Percentiles rank a stretch among this genome's conserved stretches.
Evolutionary conservation across 352 stramenopile genomes (phyloP).

Genomic region (Phytophthora nicotianae): DNA sequence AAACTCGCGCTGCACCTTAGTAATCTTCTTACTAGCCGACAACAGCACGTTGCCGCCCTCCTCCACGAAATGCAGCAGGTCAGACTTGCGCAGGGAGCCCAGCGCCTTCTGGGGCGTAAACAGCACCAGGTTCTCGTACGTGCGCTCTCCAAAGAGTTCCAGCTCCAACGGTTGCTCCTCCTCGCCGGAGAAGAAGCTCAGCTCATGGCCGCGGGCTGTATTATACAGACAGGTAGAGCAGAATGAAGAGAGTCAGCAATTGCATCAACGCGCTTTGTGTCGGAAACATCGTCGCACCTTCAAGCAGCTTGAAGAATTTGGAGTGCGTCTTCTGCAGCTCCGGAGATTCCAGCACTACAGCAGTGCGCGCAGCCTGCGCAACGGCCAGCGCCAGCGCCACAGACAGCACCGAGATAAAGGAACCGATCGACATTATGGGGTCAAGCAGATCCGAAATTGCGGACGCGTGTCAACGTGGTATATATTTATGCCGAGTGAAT

Average conservation of each 20-base stretch:
- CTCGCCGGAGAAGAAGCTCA: conserved; percentile 65
- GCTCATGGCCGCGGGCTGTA: conserved; percentile 65
- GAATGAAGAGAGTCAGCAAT: conserved; percentile 12
- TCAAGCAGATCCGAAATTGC: conserved; percentile 18
- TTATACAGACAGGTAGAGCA: conserved; percentile 5
- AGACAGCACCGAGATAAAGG: conserved; percentile 19
- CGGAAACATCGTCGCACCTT: conserved; percentile 33
- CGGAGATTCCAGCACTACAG: conserved; percentile 67
- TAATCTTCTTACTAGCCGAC: conserved; percentile 69
- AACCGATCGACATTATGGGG: conserved; percentile 24
- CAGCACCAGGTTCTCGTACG: conserved; percentile 91
- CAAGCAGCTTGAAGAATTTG: conserved; percentile 77
- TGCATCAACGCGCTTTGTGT: not conserved
- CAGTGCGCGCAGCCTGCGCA: conserved; percentile 54
- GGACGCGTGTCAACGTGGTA: conserved; percentile 25
- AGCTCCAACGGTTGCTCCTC: conserved; percentile 55
- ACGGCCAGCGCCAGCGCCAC: conserved; percentile 30
- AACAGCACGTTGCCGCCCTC: conserved; percentile 86
- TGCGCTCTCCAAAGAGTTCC: conserved; percentile 83
- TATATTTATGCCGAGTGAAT: not conserved
- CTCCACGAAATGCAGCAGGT: conserved; percentile 87
- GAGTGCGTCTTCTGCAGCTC: conserved; percentile 70
- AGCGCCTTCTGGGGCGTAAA: conserved; percentile 88
- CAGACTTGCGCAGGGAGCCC: conserved; percentile 64
- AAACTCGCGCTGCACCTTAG: conserved; percentile 85